These are phyloP conservation scores for Magnaporthales sp. DNA, from an alignment of 2,329 filamentous ascomycete genomes.

Conservation along the genomic window DNA sequence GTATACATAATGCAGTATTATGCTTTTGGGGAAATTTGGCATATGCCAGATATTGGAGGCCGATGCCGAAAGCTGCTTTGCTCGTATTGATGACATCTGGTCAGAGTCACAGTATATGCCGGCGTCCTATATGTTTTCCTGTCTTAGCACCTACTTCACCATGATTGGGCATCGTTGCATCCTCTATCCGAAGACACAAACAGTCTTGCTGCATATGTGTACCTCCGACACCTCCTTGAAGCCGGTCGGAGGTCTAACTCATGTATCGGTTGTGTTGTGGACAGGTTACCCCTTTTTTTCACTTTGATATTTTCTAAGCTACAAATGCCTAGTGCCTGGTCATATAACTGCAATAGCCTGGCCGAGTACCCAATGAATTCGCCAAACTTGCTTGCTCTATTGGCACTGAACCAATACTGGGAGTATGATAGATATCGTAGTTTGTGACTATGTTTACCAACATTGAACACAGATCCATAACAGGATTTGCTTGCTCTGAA, in stretches of 20 bases:
- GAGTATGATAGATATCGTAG: neutral
- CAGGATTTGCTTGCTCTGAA: too few species aligned
- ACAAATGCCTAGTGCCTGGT: neutral
- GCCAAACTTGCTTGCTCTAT: neutral
- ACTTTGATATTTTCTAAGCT: too few species aligned
- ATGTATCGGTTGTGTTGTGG: too few species aligned
- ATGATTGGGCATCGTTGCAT: neutral
- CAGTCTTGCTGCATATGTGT: too few species aligned
- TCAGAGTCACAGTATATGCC: neutral
- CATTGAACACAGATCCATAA: neutral
- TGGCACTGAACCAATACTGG: neutral
- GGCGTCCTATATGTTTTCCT: neutral
- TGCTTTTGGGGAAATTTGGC: neutral
- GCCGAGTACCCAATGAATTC: neutral
- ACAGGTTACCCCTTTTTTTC: too few species aligned
- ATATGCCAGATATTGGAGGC: neutral
- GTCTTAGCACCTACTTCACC: neutral
- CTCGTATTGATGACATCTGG: neutral
- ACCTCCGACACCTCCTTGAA: too few species aligned
- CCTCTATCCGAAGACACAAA: neutral
- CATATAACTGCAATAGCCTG: neutral
- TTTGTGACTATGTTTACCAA: neutral
- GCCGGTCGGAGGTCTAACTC: too few species aligned
- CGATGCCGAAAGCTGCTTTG: neutral
- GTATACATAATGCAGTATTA: neutral